Percentiles rank a stretch among this genome's conserved stretches.
Evolutionary conservation across 179 eudicot species (phyloP).

Genomic region (Gypsophila paniculata): DNA sequence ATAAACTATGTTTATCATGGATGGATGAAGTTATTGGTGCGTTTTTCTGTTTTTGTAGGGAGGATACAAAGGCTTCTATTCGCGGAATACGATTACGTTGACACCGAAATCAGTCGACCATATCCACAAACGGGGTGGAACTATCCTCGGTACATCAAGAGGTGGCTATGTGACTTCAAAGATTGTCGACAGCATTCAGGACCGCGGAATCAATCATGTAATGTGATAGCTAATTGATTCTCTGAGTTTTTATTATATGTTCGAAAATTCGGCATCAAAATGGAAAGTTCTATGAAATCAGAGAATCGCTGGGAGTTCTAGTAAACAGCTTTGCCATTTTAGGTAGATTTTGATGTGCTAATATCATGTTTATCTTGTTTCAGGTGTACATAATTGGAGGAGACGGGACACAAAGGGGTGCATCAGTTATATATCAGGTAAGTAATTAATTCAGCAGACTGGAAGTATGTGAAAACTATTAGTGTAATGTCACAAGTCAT

Average conservation of each 20-base stretch:
- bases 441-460: not conserved
- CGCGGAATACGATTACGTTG: slow-evolving; percentile 57
- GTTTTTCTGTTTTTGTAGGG: too few species aligned
- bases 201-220: slow-evolving; percentile 93
- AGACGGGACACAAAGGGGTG: slow-evolving; percentile 90
- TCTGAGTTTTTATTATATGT: too few species aligned
- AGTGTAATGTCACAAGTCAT: not conserved
- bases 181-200: slow-evolving; percentile 88
- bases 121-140: slow-evolving; percentile 88
- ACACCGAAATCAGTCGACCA: slow-evolving; percentile 70
- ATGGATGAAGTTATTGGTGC: too few species aligned
- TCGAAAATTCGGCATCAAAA: too few species aligned
- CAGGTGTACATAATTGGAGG: slow-evolving; percentile 97
- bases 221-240: too few species aligned
- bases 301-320: not conserved
- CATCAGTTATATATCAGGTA: slow-evolving; percentile 76
- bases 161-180: slow-evolving; percentile 70
- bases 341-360: not conserved
- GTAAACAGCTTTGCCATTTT: not conserved
- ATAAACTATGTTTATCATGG: too few species aligned
- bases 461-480: not conserved
- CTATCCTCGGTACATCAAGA: slow-evolving; percentile 76
- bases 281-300: too few species aligned
- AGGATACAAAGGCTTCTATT: slow-evolving; percentile 82
- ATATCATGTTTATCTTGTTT: not conserved